These are phyloP conservation scores for Cyclotella cryptica DNA, from an alignment of 108 stramenopile species.

Conservation along the genomic window DNA sequence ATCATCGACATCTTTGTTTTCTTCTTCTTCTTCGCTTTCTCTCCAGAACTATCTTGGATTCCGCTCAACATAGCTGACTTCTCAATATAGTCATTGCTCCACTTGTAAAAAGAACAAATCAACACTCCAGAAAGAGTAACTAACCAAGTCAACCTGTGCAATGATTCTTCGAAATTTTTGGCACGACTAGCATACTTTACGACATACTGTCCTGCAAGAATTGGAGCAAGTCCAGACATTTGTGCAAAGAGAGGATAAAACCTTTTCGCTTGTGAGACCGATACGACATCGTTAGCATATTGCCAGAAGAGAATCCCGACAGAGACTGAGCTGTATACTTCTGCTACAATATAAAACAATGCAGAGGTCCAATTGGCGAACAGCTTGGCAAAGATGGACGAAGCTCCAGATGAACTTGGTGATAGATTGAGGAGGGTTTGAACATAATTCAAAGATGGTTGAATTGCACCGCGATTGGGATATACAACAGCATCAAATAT, in stretches of 20 bases:
- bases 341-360: constrained; percentile 91
- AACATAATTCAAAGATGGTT: constrained; percentile 79
- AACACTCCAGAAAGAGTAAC: constrained; percentile 79
- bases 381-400: constrained; percentile 83
- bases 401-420: constrained; percentile 57
- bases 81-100: constrained; percentile 68
- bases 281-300: constrained; percentile 95
- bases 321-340: constrained; percentile 93
- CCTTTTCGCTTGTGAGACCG: constrained; percentile 90
- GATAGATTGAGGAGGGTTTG: constrained; percentile 52
- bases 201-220: constrained; percentile 90
- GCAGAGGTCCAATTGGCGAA: constrained; percentile 93
- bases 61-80: constrained; percentile 42
- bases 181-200: constrained; percentile 84
- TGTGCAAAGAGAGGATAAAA: constrained; percentile 97
- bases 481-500: constrained; percentile 89
- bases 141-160: constrained; percentile 81
- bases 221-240: constrained; percentile 92
- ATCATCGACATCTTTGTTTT: constrained; percentile 88
- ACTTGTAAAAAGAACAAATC: constrained; percentile 86
- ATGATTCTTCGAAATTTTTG: constrained; percentile 70
- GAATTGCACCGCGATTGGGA: constrained; percentile 80
- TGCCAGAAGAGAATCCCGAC: constrained; percentile 99
- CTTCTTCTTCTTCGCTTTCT: constrained; percentile 58
- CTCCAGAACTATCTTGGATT: constrained; percentile 12